Conservation (phyloP, 2,329 filamentous ascomycete species). For the Colletotrichum sp. region DNA sequence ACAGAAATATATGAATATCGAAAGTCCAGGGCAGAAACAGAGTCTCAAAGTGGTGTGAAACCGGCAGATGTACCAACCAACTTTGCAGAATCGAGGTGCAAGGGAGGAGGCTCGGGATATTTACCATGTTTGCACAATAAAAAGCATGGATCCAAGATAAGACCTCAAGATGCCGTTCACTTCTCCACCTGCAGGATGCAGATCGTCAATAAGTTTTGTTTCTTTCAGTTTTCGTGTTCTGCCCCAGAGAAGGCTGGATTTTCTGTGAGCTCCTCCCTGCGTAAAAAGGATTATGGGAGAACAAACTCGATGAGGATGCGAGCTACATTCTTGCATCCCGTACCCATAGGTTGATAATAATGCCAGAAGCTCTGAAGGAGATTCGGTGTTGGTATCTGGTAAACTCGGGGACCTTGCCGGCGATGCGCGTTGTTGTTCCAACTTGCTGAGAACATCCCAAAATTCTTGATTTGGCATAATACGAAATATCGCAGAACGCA, state of each 20-base stretch:
- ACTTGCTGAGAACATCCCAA: fast-evolving
- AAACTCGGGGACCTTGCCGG: fast-evolving
- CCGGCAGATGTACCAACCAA: not conserved
- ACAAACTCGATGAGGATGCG: not conserved
- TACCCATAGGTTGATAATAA: fast-evolving
- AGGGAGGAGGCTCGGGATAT: not conserved
- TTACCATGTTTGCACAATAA: not conserved
- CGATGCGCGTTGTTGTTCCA: not conserved
- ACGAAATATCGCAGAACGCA: not conserved
- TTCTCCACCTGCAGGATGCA: not conserved
- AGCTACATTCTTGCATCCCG: not conserved
- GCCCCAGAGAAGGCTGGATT: not conserved
- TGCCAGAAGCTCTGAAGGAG: not conserved
- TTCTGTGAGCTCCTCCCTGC: not conserved
- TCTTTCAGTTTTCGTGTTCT: not conserved
- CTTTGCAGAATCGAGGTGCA: not conserved
- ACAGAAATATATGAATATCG: not conserved
- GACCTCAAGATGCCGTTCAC: not conserved
- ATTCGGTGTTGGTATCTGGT: not conserved
- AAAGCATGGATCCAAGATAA: not conserved
- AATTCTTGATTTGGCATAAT: fast-evolving
- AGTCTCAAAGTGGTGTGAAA: not conserved
- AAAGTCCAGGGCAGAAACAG: not conserved
- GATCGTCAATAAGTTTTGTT: not conserved
- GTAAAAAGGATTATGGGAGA: not conserved